phyloP scores from a whole-genome alignment of 2,329 filamentous ascomycete species.

The Colletotrichum plurivorum region DNA sequence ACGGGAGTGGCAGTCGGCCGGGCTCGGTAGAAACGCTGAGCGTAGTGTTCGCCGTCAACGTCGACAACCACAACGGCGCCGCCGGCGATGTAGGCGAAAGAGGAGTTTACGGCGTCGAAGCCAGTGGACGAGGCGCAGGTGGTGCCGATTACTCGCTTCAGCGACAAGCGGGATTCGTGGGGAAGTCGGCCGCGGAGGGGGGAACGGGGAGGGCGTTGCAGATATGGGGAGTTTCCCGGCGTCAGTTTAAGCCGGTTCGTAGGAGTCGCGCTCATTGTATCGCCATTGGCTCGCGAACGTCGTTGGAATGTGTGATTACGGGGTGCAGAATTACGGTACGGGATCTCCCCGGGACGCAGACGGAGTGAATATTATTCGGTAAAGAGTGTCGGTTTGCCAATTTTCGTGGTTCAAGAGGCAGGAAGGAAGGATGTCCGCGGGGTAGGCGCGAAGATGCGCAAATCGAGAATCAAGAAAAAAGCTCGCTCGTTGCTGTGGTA shows the following conservation, averaged over 20 bases:
- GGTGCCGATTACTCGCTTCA: constrained; percentile 91
- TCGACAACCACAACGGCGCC: constrained; percentile 93
- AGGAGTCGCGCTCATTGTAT: constrained; percentile 71
- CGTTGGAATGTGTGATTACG: constrained; percentile 22
- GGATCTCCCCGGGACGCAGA: constrained; percentile 6
- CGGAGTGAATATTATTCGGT: not conserved
- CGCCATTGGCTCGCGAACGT: constrained; percentile 62
- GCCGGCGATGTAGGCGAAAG: constrained; percentile 92
- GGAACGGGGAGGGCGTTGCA: constrained; percentile 74
- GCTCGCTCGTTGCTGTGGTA: constrained; percentile 1
- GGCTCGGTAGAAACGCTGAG: constrained; percentile 92
- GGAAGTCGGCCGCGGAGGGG: constrained; percentile 65
- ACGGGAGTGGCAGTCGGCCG: constrained; percentile 81
- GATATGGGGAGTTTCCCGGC: constrained; percentile 82
- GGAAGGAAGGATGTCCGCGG: not conserved
- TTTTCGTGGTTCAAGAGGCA: not conserved
- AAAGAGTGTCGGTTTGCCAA: not conserved
- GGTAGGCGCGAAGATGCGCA: constrained; percentile 19
- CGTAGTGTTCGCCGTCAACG: constrained; percentile 76
- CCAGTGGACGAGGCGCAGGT: constrained; percentile 88
- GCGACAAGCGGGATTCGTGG: constrained; percentile 74
- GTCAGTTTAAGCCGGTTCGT: constrained; percentile 77
- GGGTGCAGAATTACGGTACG: constrained; percentile 23
- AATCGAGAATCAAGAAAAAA: constrained; percentile 15
- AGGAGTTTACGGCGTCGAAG: constrained; percentile 84